These are phyloP conservation scores for Bonia amplexicaulis DNA, from an alignment of 176 grass and related monocot species.

Conservation along the genomic window DNA sequence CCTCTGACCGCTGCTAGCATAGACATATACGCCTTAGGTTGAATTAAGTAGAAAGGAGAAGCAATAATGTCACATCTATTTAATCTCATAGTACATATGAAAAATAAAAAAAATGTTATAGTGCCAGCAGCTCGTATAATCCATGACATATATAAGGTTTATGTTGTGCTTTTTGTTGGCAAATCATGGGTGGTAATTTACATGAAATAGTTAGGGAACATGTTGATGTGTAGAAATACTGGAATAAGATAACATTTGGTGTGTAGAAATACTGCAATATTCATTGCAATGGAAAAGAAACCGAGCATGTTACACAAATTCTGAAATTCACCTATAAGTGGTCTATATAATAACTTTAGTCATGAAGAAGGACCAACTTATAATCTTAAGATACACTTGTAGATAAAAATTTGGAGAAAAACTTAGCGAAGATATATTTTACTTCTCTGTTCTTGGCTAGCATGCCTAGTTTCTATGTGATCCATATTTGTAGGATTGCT, in stretches of 20 bases:
- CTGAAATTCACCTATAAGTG: too few species aligned
- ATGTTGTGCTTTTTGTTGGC: too few species aligned
- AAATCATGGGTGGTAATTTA: not conserved
- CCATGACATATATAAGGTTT: not conserved
- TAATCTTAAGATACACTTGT: too few species aligned
- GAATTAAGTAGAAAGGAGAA: not conserved
- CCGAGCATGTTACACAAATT: too few species aligned
- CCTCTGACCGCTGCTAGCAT: not conserved
- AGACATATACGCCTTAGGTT: not conserved
- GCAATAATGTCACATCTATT: not conserved
- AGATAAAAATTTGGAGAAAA: not conserved
- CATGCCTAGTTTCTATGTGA: too few species aligned
- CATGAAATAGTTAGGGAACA: not conserved
- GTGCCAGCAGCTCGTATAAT: not conserved
- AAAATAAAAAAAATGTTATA: not conserved
- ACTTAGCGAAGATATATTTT: not conserved
- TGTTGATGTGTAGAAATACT: not conserved
- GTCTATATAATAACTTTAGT: too few species aligned
- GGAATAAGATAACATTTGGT: not conserved
- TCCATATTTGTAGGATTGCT: too few species aligned
- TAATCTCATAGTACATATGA: not conserved
- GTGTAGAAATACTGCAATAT: too few species aligned
- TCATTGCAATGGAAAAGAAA: too few species aligned
- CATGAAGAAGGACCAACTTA: too few species aligned
- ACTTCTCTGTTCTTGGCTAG: not conserved